Percentiles rank a stretch among this genome's conserved stretches.
These are phyloP conservation scores for Hansfordia pulvinata DNA, from an alignment of 2,329 filamentous ascomycete genomes.

Conservation along the genomic window DNA sequence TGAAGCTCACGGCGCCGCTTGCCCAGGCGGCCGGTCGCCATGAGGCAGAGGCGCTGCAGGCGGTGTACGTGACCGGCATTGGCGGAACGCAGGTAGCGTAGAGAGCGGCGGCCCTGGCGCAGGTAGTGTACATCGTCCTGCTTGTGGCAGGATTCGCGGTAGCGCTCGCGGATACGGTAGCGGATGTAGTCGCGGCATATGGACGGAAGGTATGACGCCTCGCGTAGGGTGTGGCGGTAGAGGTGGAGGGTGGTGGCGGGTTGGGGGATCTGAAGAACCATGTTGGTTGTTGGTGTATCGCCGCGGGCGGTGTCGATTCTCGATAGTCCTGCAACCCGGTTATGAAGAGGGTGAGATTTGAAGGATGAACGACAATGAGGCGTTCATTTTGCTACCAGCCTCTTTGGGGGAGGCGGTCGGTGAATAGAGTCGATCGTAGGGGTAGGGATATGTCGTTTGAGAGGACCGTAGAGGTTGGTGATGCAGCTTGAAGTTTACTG, in stretches of 20 bases:
- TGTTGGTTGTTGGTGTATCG: too few species aligned
- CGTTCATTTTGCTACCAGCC: too few species aligned
- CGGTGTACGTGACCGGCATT: slow-evolving; percentile 32
- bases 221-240: slow-evolving; percentile 47
- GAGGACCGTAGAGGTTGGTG: too few species aligned
- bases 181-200: slow-evolving; percentile 30
- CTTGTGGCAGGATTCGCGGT: slow-evolving; percentile 24
- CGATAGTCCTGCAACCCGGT: too few species aligned
- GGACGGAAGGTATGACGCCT: slow-evolving; percentile 44
- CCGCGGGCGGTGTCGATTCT: too few species aligned
- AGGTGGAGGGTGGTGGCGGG: slow-evolving; percentile 25
- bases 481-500: too few species aligned
- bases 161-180: slow-evolving; percentile 28
- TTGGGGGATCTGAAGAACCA: slow-evolving; percentile 21
- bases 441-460: too few species aligned
- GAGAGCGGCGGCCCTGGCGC: slow-evolving; percentile 23
- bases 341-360: too few species aligned
- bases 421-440: too few species aligned
- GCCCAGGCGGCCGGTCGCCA: slow-evolving; percentile 39
- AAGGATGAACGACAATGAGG: too few species aligned
- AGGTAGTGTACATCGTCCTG: slow-evolving; percentile 14
- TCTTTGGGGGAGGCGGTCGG: too few species aligned
- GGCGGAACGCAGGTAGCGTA: slow-evolving; percentile 37
- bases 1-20: slow-evolving; percentile 32
- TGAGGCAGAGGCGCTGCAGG: slow-evolving; percentile 31